Conservation (phyloP, 352 stramenopile species). For the Phytophthora fragariae region DNA sequence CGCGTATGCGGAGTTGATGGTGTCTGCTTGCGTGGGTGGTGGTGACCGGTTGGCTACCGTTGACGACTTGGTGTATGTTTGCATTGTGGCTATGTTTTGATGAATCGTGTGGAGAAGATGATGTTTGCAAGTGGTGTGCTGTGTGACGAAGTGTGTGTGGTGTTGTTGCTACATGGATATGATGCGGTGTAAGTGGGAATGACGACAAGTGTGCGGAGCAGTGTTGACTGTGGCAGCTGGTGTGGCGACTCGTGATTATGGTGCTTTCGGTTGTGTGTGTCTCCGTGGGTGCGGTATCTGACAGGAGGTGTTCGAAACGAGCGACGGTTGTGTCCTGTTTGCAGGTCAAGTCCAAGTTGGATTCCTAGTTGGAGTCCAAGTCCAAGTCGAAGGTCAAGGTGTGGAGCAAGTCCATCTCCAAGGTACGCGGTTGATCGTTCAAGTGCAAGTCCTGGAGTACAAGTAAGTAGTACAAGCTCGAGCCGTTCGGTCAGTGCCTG, state of each 20-base stretch:
- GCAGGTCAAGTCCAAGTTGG: neutral
- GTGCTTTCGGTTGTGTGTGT: neutral
- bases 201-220: neutral
- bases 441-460: neutral
- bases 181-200: neutral
- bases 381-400: neutral
- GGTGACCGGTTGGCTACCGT: neutral
- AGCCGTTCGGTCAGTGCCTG: too few species aligned
- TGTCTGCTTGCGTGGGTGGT: neutral
- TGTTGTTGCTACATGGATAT: neutral
- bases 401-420: neutral
- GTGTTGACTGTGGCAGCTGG: too few species aligned
- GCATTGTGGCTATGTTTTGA: neutral
- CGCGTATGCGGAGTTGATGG: neutral
- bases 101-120: neutral
- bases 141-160: neutral
- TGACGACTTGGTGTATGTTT: neutral
- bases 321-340: neutral
- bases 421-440: neutral
- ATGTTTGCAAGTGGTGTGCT: neutral
- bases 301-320: neutral
- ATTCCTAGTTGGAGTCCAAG: neutral
- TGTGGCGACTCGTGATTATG: too few species aligned
- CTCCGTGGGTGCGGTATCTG: neutral
- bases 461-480: too few species aligned